phyloP scores from a whole-genome alignment of 352 stramenopile genomes.

The Phytopythium mirpurense region DNA sequence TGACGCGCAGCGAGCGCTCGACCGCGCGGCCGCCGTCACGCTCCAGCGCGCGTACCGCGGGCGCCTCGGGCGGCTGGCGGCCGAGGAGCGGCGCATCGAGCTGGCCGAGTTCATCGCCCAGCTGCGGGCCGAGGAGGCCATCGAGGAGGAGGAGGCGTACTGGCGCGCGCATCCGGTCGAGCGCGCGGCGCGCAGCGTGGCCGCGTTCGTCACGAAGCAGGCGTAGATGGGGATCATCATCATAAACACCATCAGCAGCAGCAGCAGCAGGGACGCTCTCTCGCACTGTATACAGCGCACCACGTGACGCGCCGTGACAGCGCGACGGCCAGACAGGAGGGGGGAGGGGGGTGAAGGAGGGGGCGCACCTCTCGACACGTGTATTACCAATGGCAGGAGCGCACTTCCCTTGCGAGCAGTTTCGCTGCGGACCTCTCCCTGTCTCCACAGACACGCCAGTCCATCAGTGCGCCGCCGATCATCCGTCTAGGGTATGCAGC shows the following conservation, averaged over 20 bases:
- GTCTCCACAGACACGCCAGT: not conserved
- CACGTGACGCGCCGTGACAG: not conserved
- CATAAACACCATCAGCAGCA: too few relatives aligned
- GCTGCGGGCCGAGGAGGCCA: conserved; percentile 86
- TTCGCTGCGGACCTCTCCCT: not conserved
- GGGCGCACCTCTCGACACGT: not conserved
- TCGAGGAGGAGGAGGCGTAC: conserved; percentile 85
- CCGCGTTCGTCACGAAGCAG: conserved; percentile 59
- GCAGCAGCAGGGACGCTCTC: too few relatives aligned
- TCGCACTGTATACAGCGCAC: not conserved
- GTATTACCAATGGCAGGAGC: not conserved
- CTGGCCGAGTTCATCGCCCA: conserved; percentile 92
- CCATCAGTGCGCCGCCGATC: not conserved
- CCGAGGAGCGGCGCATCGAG: conserved; percentile 82
- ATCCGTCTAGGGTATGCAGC: too few relatives aligned
- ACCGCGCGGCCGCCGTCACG: conserved; percentile 67
- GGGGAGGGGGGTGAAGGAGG: not conserved
- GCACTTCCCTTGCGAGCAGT: not conserved
- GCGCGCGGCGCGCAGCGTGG: conserved; percentile 40
- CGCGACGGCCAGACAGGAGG: too few relatives aligned
- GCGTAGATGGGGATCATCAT: conserved; percentile 18
- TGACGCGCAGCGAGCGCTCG: conserved; percentile 73
- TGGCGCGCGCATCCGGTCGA: conserved; percentile 55
- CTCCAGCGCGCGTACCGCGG: conserved; percentile 88
- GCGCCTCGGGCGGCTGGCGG: conserved; percentile 73